Evolutionary conservation across 345 rosid species (phyloP), one percentile per base, ranked within the genome.

Genomic region (Anacardium occidentale): DNA sequence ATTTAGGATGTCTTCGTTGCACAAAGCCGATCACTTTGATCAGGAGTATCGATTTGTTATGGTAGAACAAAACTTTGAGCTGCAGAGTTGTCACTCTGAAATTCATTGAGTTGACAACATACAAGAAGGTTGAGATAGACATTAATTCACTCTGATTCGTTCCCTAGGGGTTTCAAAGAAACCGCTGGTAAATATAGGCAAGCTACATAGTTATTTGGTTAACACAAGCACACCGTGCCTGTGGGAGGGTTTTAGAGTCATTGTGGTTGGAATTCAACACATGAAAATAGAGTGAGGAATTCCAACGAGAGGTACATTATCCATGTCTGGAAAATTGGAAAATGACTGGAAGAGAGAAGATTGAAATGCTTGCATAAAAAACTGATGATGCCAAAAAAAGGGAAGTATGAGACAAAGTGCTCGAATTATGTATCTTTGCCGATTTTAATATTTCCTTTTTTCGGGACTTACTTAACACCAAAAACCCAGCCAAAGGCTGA

Each of bases 191-290:
- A 60, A 76, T 21, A 77, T 70, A 69, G 75, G n/a, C n/a, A n/a
- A n/a, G 81, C 37, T 54, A 68, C 52, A 65, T 77, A 13, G 72
- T 76, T 64, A 74, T 76, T 60, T 82, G 81, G 83, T 79, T 75
- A 29, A 71, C 79, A 3, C 83, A 79, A 47, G 75, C 66, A 18
- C 85, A 79, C 21, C 25, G 32, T 2, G 80, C n/a, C 85, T 0
- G 74, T 70, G 20, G 79, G 79, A 68, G 82, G 80, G 52, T 79
- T 79, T 64, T 79, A 76, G n/a, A n/a, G n/a, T n/a, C n/a, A n/a
- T n/a, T n/a, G n/a, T n/a, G n/a, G n/a, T n/a, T n/a, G n/a, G n/a
- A n/a, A n/a, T n/a, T n/a, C n/a, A n/a, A n/a, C n/a, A n/a, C n/a
- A n/a, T n/a, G n/a, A n/a, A n/a, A n/a, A n/a, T n/a, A n/a, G n/a